A percentile compares a stretch with the other conserved stretches of the same genome.
phyloP scores from a whole-genome alignment of 768 basidiomycete genomes.

The Lentinula detonsa region DNA sequence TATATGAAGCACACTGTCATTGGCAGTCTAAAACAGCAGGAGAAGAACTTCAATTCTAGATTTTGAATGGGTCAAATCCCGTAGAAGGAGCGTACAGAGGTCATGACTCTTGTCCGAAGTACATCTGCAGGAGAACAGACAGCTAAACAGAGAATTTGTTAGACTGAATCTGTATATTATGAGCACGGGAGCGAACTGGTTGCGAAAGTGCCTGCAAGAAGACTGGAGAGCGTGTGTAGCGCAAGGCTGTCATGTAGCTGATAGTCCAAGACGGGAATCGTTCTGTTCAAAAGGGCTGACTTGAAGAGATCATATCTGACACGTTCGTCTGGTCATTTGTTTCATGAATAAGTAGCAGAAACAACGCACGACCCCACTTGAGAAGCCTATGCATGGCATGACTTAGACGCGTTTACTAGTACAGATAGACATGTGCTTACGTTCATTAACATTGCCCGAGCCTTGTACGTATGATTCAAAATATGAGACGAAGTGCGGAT shows the following conservation, averaged over 20 bases:
- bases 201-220: constrained; percentile 67
- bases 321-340: constrained; percentile 3
- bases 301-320: constrained; percentile 77
- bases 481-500: constrained; percentile 10
- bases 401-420: not conserved
- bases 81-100: constrained; percentile 39
- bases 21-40: constrained; percentile 36
- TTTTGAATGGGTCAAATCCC: not conserved
- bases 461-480: constrained; percentile 22
- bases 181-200: constrained; percentile 48
- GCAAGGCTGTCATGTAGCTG: constrained; percentile 60
- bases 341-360: not conserved
- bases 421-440: constrained; percentile 32
- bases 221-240: constrained; percentile 64
- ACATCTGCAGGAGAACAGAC: constrained; percentile 79
- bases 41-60: not conserved
- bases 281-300: constrained; percentile 41
- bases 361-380: constrained; percentile 77
- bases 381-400: constrained; percentile 42
- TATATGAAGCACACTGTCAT: constrained; percentile 42
- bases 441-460: constrained; percentile 70
- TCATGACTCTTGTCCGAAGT: constrained; percentile 71
- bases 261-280: constrained; percentile 49
- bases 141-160: constrained; percentile 34
- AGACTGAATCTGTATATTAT: not conserved